These are phyloP conservation scores for Triadica sebifera DNA, from an alignment of 345 rosid genomes.

Conservation along the genomic window DNA sequence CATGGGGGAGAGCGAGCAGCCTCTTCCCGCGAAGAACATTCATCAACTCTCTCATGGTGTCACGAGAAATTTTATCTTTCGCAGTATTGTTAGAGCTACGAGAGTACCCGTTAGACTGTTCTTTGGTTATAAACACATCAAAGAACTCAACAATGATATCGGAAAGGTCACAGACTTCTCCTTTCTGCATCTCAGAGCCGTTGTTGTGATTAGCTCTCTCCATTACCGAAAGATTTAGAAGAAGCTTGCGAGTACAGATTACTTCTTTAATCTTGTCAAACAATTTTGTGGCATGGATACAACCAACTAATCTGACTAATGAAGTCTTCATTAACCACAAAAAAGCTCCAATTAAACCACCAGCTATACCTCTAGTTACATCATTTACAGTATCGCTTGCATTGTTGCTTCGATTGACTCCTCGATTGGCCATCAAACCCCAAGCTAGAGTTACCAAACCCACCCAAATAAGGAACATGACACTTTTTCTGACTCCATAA, in stretches of 20 bases:
- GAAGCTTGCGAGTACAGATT: constrained; percentile 48
- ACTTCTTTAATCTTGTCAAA: constrained; percentile 60
- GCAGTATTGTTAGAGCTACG: not conserved
- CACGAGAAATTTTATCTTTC: constrained; percentile 49
- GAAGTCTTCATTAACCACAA: constrained; percentile 51
- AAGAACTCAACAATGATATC: not conserved
- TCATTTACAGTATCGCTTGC: constrained; percentile 32
- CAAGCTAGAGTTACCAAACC: constrained; percentile 6
- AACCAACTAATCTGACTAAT: constrained; percentile 43
- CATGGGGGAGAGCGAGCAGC: constrained; percentile 31
- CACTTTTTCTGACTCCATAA: constrained; percentile 49
- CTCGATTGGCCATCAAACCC: not conserved
- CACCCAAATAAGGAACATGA: constrained; percentile 17
- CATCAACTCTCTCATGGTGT: constrained; percentile 61
- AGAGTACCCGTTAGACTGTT: not conserved
- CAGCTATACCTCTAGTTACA: constrained; percentile 42
- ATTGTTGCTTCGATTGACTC: constrained; percentile 30
- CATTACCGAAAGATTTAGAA: constrained; percentile 26
- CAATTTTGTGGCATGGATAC: constrained; percentile 48
- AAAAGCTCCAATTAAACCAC: constrained; percentile 43
- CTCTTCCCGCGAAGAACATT: constrained; percentile 45
- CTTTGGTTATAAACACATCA: too few relatives aligned
- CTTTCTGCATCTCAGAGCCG: too few relatives aligned
- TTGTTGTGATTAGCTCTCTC: constrained; percentile 26
- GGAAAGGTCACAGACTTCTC: not conserved